phyloP scores from a whole-genome alignment of 331 rosid genomes.

The Prunus yedoensis region DNA sequence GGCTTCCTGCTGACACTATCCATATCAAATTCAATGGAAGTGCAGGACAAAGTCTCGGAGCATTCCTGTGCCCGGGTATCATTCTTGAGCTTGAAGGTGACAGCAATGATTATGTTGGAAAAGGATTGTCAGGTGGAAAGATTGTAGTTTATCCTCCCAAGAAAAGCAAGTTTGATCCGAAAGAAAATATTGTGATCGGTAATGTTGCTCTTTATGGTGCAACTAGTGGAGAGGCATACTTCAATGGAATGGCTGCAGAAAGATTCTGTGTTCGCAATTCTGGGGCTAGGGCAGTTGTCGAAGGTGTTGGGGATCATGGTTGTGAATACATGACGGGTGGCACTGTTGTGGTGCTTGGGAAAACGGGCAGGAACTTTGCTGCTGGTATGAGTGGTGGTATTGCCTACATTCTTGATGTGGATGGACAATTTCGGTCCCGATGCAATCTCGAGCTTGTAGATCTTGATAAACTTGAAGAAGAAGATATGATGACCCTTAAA shows the following conservation, averaged over 20 bases:
- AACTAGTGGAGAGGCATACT: conserved; percentile 88
- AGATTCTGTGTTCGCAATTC: conserved; percentile 97
- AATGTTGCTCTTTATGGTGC: conserved; percentile 97
- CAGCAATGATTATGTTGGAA: conserved; percentile 92
- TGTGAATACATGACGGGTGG: conserved; percentile 99
- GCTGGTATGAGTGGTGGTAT: conserved; percentile 99
- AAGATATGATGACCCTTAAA: conserved; percentile 61
- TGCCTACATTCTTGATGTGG: conserved; percentile 79
- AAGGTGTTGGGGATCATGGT: conserved; percentile 98
- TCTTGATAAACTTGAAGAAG: conserved; percentile 81
- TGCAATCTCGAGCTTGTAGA: conserved; percentile 94
- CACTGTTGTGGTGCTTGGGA: conserved; percentile 85
- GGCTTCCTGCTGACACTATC: conserved; percentile 88
- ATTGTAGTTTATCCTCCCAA: conserved; percentile 87
- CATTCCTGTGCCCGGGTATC: conserved; percentile 94
- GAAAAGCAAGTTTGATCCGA: conserved; percentile 80
- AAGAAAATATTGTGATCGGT: conserved; percentile 88
- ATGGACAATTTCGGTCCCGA: conserved; percentile 62
- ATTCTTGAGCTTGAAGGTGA: conserved; percentile 95
- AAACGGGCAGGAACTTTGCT: conserved; percentile 92
- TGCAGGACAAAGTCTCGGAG: conserved; percentile 98
- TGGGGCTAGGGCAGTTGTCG: conserved; percentile 91
- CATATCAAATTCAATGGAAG: conserved; percentile 81
- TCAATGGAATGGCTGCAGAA: conserved; percentile 99
- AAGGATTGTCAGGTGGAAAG: conserved; percentile 95